A percentile compares a stretch with the other conserved stretches of the same genome.
These are phyloP conservation scores for Russula lepida DNA, from an alignment of 768 basidiomycete genomes.

Conservation along the genomic window DNA sequence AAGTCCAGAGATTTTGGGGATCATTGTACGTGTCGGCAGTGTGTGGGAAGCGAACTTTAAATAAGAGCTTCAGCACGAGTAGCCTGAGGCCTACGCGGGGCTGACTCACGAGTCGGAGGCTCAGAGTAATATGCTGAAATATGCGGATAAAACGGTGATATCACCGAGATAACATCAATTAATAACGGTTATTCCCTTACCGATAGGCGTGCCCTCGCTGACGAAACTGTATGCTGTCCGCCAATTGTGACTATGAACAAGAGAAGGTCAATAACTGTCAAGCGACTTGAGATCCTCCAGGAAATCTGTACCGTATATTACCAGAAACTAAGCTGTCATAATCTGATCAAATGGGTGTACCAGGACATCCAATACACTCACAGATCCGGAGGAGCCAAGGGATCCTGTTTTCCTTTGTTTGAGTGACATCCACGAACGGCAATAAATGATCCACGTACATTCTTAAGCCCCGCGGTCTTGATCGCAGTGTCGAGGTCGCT, in stretches of 20 bases:
- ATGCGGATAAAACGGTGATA: neutral
- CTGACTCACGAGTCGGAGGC: slow-evolving; percentile 15
- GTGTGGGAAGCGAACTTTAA: slow-evolving; percentile 49
- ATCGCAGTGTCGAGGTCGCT: slow-evolving; percentile 27
- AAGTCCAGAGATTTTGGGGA: slow-evolving; percentile 51
- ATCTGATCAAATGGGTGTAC: slow-evolving; percentile 1
- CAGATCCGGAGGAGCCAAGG: slow-evolving; percentile 33
- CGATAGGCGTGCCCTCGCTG: slow-evolving; percentile 10
- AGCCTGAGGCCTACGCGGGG: neutral
- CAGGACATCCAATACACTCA: slow-evolving; percentile 20
- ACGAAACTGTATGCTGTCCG: slow-evolving; percentile 16
- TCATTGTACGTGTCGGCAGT: slow-evolving; percentile 56
- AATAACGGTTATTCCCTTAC: slow-evolving; percentile 2
- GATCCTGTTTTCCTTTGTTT: slow-evolving; percentile 23
- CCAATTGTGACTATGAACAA: slow-evolving; percentile 13
- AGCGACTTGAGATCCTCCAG: too few species aligned
- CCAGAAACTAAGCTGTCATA: slow-evolving; percentile 8
- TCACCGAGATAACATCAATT: neutral
- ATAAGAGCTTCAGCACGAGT: neutral
- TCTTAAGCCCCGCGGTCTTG: slow-evolving; percentile 28
- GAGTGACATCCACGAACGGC: neutral
- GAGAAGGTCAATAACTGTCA: neutral
- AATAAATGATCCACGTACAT: slow-evolving; percentile 21
- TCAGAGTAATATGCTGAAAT: slow-evolving; percentile 14
- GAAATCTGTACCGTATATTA: slow-evolving; percentile 3